Base-by-base conservation (phyloP, 305 asterid genomes). In the Ruellia speciosa region DNA sequence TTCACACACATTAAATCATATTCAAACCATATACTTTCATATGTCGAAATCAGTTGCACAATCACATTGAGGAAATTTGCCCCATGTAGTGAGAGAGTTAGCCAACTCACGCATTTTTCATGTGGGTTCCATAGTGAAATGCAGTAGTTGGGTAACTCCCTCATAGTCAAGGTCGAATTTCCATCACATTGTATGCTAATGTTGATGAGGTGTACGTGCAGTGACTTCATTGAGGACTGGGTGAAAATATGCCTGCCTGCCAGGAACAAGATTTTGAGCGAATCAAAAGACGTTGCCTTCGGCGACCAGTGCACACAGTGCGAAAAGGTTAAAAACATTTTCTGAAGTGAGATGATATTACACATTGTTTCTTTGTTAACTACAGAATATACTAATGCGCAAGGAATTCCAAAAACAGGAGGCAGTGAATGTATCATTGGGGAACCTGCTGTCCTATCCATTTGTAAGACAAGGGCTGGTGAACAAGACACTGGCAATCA, bases 161-260 rank as follows among this genome's bases (percentile, higher is more conserved):
- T n/a, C n/a, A n/a, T n/a, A n/a, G n/a, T n/a, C n/a, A n/a, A n/a
- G n/a, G n/a, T n/a, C n/a, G n/a, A n/a, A n/a, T n/a, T n/a, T n/a
- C 31, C 31, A 24, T 24, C 31, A 24, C 2, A 24, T 24, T 24
- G 2, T 1, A 24, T 24, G 31, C 31, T 24, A 24, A 24, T 24
- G 2, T 24, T 24, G 31, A 24, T 24, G 45, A 37, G 43, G 13
- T 1, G 10, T n/a, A n/a, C 3, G 45, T 43, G 13, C 72, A 90
- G 96, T 63, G 94, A 84, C 40, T 90, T 90, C 64, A 90, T 90
- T 43, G 96, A 90, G 71, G 86, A 83, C 47, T 90, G 98, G 98
- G 95, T 90, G 66, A 83, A 78, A 63, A 77, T 90, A n/a, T 64
- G 86, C 28, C 66, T 90, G 33, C 95, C 94, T 3, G 98, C 95